Conservation (phyloP, 2,329 filamentous ascomycete genomes). For the Gyromitra esculenta region DNA sequence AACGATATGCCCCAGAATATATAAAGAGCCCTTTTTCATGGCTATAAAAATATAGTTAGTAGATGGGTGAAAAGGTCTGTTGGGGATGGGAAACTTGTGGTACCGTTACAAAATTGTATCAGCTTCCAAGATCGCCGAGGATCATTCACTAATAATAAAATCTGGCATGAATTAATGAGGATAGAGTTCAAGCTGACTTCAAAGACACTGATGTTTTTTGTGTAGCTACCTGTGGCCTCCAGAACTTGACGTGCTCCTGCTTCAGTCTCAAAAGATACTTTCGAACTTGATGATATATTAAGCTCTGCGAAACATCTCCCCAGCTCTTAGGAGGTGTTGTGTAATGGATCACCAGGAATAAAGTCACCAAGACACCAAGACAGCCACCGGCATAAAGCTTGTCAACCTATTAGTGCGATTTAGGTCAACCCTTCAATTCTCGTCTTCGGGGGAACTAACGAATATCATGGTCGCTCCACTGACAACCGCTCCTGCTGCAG, state of each 20-base stretch:
- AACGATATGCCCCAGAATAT: conserved; percentile 87
- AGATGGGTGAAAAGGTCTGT: not conserved
- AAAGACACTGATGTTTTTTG: not conserved
- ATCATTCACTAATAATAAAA: conserved; percentile 83
- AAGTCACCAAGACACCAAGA: conserved; percentile 75
- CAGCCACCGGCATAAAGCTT: conserved; percentile 80
- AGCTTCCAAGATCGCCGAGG: conserved; percentile 82
- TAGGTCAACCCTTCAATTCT: not conserved
- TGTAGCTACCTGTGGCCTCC: conserved; percentile 71
- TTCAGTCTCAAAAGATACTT: conserved; percentile 86
- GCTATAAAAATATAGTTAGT: conserved; percentile 59
- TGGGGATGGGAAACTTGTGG: not conserved
- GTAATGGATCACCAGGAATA: conserved; percentile 87
- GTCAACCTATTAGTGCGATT: conserved; percentile 65
- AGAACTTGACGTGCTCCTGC: conserved; percentile 92
- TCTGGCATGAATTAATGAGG: conserved; percentile 62
- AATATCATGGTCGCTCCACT: conserved; percentile 89
- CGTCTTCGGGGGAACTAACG: conserved; percentile 59
- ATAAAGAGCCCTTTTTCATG: conserved; percentile 84
- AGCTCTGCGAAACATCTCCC: conserved; percentile 88
- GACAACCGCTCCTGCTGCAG: conserved; percentile 76
- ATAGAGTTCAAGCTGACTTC: not conserved
- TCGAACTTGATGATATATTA: conserved; percentile 88
- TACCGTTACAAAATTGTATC: conserved; percentile 86
- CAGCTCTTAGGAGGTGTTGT: conserved; percentile 84